Percentiles rank a stretch among this genome's conserved stretches.
These are phyloP conservation scores for Cymodocea nodosa DNA, from an alignment of 116 monocot genomes.

Conservation along the genomic window DNA sequence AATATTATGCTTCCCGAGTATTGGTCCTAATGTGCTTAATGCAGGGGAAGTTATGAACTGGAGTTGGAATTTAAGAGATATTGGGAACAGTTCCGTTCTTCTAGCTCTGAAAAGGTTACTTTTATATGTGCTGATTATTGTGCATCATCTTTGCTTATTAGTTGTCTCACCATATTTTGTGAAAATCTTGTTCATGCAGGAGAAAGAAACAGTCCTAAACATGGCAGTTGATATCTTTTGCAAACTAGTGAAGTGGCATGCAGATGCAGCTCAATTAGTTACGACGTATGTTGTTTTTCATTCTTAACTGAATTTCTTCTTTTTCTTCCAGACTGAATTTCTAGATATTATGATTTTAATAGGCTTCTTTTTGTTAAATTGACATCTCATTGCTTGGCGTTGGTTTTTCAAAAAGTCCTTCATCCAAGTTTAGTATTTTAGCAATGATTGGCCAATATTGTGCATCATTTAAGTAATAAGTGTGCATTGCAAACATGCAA, in stretches of 20 bases:
- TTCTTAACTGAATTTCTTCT: not conserved
- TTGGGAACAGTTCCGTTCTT: conserved; percentile 99
- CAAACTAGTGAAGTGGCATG: conserved; percentile 76
- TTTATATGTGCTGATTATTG: not conserved
- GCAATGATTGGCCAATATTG: not conserved
- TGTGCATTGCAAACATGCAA: no score
- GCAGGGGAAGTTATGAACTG: conserved; percentile 79
- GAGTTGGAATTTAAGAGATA: conserved; percentile 87
- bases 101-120: conserved; percentile 90
- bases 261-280: conserved; percentile 66
- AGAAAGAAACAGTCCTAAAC: conserved; percentile 85
- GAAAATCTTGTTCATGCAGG: conserved; percentile 37
- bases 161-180: not conserved
- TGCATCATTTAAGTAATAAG: no score
- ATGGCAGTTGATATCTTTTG: conserved; percentile 86
- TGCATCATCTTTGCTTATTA: not conserved
- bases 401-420: not conserved
- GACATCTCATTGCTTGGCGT: not conserved
- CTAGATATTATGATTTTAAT: not conserved
- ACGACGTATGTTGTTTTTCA: conserved; percentile 41
- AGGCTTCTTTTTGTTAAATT: not conserved
- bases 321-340: not conserved
- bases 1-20: not conserved
- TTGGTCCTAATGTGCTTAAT: conserved; percentile 9
- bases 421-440: not conserved